These are phyloP conservation scores for Myxozyma monticola DNA, from an alignment of 805 yeast genomes.

Conservation along the genomic window DNA sequence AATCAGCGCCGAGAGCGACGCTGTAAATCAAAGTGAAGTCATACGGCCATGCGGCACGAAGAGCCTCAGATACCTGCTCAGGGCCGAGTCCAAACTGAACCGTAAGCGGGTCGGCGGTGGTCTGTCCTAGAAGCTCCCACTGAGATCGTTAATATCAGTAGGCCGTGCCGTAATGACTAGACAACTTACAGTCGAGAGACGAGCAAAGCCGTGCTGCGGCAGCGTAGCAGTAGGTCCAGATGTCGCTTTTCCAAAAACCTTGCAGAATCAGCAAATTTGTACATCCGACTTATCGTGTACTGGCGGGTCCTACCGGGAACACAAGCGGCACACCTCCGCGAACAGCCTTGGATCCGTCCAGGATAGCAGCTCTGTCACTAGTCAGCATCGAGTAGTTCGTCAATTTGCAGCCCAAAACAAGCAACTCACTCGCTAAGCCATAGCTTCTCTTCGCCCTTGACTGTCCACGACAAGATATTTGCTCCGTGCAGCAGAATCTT, in stretches of 20 bases:
- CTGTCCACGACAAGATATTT: conserved; percentile 78
- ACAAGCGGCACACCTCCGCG: conserved; percentile 97
- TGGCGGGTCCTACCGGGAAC: conserved; percentile 59
- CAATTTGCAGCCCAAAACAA: background rate
- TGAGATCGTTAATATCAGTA: background rate
- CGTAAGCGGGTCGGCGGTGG: conserved; percentile 65
- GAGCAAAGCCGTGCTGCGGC: conserved; percentile 97
- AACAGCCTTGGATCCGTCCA: conserved; percentile 92
- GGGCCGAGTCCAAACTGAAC: conserved; percentile 91
- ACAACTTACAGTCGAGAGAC: conserved; percentile 55
- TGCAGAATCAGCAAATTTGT: background rate
- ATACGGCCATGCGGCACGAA: conserved; percentile 57
- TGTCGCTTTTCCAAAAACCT: conserved; percentile 61
- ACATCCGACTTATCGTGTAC: background rate
- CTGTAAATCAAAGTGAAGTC: conserved; percentile 80
- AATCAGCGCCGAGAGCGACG: conserved; percentile 57
- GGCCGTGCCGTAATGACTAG: background rate
- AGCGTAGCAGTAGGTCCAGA: conserved; percentile 60
- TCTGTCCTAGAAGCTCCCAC: conserved; percentile 95
- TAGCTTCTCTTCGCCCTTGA: conserved; percentile 71
- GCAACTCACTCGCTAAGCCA: conserved; percentile 53
- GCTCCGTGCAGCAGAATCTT: conserved; percentile 85
- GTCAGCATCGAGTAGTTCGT: background rate
- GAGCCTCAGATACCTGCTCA: conserved; percentile 67
- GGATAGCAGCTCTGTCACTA: conserved; percentile 57